Conservation (phyloP, 257 asterid genomes). For the Solanum rostratum region DNA sequence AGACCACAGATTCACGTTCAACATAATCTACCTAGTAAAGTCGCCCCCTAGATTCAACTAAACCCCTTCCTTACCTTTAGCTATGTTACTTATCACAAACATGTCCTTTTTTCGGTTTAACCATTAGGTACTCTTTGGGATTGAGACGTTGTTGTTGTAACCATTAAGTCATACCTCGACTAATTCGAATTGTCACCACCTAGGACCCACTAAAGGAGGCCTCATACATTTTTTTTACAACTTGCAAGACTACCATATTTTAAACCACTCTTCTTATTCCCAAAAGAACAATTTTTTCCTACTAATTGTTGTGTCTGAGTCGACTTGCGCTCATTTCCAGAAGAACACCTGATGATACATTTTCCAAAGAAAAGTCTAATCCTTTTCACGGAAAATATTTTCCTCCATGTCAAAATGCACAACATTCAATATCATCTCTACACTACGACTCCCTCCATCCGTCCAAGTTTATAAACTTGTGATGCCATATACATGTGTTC, state of each 20-base stretch:
- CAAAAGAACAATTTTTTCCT: background rate
- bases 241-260: background rate
- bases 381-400: background rate
- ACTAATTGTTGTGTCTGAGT: rapidly evolving
- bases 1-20: background rate
- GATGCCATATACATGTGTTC: background rate
- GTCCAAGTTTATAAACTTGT: no score
- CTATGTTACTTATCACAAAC: background rate
- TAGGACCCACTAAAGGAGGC: background rate
- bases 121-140: background rate
- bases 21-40: background rate
- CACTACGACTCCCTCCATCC: background rate
- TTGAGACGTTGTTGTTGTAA: background rate
- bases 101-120: background rate
- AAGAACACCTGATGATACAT: background rate
- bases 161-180: background rate
- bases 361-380: background rate
- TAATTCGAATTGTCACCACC: background rate
- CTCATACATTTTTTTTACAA: background rate
- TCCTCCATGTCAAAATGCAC: background rate
- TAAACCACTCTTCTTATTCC: background rate
- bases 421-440: background rate
- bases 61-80: background rate
- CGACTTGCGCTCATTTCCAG: background rate
- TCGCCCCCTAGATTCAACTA: background rate